A percentile compares a stretch with the other conserved stretches of the same genome.
Evolutionary conservation across 306 rosid genomes (phyloP).

Genomic region (Glycyrrhiza uralensis): DNA sequence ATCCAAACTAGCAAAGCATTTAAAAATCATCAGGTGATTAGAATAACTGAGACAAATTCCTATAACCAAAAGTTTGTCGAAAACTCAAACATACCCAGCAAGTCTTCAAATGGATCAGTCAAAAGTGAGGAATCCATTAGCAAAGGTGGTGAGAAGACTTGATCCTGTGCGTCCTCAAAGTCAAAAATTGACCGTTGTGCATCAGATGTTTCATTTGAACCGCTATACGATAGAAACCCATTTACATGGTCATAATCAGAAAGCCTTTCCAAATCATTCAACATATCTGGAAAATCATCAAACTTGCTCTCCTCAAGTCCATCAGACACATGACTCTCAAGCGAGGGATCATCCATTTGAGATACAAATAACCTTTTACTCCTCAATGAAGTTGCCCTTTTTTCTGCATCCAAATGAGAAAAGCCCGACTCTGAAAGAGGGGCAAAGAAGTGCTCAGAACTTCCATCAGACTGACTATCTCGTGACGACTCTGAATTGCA

Average conservation of each 20-base stretch:
- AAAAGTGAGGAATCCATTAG: slow-evolving; percentile 75
- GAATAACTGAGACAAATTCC: background rate
- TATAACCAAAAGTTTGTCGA: slow-evolving; percentile 6
- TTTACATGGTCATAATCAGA: slow-evolving; percentile 72
- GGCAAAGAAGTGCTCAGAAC: slow-evolving; percentile 81
- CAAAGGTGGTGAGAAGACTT: slow-evolving; percentile 89
- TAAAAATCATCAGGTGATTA: slow-evolving; percentile 2
- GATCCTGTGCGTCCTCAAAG: slow-evolving; percentile 76
- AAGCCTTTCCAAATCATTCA: slow-evolving; percentile 65
- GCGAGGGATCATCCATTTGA: slow-evolving; percentile 49
- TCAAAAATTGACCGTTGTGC: slow-evolving; percentile 61
- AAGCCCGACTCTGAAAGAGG: slow-evolving; percentile 77
- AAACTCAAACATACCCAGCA: slow-evolving; percentile 74
- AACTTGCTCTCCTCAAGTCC: slow-evolving; percentile 44
- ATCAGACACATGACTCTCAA: slow-evolving; percentile 46
- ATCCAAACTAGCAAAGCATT: slow-evolving; percentile 4
- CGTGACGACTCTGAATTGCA: slow-evolving; percentile 56
- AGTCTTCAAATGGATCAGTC: slow-evolving; percentile 81
- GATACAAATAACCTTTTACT: slow-evolving; percentile 65
- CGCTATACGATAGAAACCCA: slow-evolving; percentile 70
- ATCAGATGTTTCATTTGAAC: slow-evolving; percentile 70
- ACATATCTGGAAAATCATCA: slow-evolving; percentile 55
- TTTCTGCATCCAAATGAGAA: slow-evolving; percentile 63
- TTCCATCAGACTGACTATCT: slow-evolving; percentile 74
- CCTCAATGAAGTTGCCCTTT: slow-evolving; percentile 57